Percentiles rank a stretch among this genome's conserved stretches.
phyloP scores from a whole-genome alignment of 1,139 yeast species.

The Pneumocystis oryctolagi region DNA sequence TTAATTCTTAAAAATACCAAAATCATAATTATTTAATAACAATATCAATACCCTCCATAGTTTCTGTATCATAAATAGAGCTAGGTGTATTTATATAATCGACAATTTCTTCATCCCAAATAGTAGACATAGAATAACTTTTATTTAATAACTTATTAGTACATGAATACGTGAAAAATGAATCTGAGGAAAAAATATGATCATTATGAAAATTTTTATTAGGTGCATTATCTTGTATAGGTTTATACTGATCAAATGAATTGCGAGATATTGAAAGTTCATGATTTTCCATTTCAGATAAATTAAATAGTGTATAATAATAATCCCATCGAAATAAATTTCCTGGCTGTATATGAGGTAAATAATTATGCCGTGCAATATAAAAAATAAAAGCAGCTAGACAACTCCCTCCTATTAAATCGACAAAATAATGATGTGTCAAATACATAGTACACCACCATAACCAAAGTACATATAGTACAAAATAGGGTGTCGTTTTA shows the following conservation, averaged over 20 bases:
- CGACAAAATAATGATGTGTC: conserved; percentile 58
- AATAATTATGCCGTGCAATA: neutral
- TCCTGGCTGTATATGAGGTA: neutral
- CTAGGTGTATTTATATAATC: neutral
- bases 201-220: neutral
- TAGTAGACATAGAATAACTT: neutral
- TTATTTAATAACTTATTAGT: neutral
- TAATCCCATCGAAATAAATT: neutral
- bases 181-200: neutral
- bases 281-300: neutral
- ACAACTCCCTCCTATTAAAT: conserved; percentile 38
- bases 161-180: neutral
- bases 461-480: conserved; percentile 35
- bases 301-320: neutral
- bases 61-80: neutral
- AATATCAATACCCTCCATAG: neutral
- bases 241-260: neutral
- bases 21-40: neutral
- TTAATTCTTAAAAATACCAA: neutral
- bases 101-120: neutral
- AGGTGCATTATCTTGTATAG: neutral
- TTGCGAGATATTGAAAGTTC: neutral
- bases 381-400: conserved; percentile 33
- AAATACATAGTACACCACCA: conserved; percentile 67
- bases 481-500: conserved; percentile 17